phyloP scores from a whole-genome alignment of 192 early-diverging fungal species.

The Mortierella alpina region DNA sequence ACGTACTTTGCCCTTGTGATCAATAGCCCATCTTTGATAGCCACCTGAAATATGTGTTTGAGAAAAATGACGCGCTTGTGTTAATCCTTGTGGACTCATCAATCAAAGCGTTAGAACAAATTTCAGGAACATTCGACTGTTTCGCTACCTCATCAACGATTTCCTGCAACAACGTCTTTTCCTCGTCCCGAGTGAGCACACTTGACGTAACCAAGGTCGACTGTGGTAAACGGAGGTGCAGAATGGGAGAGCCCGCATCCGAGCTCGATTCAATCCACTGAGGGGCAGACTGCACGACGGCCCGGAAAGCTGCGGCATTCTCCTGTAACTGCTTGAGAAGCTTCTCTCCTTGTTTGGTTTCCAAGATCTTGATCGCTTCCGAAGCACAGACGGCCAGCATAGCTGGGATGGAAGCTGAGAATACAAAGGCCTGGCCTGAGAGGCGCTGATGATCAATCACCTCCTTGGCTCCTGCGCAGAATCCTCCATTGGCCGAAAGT shows the following conservation, averaged over 20 bases:
- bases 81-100: too few relatives aligned
- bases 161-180: constrained; percentile 84
- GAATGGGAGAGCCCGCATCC: constrained; percentile 69
- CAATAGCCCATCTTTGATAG: constrained; percentile 84
- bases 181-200: constrained; percentile 64
- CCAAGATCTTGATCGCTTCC: constrained; percentile 78
- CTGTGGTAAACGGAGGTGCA: constrained; percentile 76
- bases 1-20: constrained; percentile 91
- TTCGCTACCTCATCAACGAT: constrained; percentile 73
- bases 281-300: constrained; percentile 59
- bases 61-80: not conserved
- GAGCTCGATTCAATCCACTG: constrained; percentile 65
- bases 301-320: constrained; percentile 72
- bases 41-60: constrained; percentile 17
- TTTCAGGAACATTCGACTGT: constrained; percentile 9
- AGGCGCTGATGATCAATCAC: constrained; percentile 91
- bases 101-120: not conserved
- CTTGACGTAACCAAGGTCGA: constrained; percentile 18
- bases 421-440: constrained; percentile 89
- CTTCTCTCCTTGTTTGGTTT: constrained; percentile 54
- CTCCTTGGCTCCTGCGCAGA: constrained; percentile 88
- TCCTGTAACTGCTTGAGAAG: constrained; percentile 68
- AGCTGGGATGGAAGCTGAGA: constrained; percentile 95
- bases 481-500: constrained; percentile 88
- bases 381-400: constrained; percentile 88